Conservation (phyloP, 495 filamentous ascomycete species). For the Cenococcum geophilum region DNA sequence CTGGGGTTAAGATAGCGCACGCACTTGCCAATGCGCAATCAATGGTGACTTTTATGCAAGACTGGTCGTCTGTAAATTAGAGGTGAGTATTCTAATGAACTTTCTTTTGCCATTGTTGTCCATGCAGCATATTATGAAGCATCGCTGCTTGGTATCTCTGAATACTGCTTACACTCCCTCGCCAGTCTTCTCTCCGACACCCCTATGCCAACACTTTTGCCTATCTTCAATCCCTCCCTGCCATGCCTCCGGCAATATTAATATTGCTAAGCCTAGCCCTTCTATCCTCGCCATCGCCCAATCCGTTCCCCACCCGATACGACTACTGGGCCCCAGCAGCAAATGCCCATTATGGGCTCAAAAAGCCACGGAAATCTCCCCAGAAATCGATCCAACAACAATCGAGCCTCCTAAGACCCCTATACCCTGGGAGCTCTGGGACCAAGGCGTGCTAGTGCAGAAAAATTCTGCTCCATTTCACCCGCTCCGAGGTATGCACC, state of each 20-base stretch:
- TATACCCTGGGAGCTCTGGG: neutral
- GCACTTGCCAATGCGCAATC: neutral
- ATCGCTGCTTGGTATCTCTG: neutral
- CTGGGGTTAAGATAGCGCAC: neutral
- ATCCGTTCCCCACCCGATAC: neutral
- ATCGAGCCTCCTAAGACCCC: neutral
- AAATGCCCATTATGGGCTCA: neutral
- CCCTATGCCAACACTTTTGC: neutral
- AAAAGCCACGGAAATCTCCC: neutral
- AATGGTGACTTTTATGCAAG: neutral
- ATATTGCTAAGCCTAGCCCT: neutral
- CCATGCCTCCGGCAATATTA: neutral
- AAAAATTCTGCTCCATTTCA: neutral
- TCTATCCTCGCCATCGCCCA: neutral
- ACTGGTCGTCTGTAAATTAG: neutral
- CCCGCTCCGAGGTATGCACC: neutral
- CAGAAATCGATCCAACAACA: neutral
- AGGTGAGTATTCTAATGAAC: neutral
- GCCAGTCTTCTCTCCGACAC: neutral
- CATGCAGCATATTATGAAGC: neutral
- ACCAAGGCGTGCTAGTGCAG: neutral
- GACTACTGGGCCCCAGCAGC: constrained; percentile 2
- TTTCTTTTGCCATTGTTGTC: neutral
- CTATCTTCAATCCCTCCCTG: neutral
- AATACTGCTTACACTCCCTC: neutral